Conservation (phyloP, 2,329 filamentous ascomycete species). For the Tolypocladium paradoxum region DNA sequence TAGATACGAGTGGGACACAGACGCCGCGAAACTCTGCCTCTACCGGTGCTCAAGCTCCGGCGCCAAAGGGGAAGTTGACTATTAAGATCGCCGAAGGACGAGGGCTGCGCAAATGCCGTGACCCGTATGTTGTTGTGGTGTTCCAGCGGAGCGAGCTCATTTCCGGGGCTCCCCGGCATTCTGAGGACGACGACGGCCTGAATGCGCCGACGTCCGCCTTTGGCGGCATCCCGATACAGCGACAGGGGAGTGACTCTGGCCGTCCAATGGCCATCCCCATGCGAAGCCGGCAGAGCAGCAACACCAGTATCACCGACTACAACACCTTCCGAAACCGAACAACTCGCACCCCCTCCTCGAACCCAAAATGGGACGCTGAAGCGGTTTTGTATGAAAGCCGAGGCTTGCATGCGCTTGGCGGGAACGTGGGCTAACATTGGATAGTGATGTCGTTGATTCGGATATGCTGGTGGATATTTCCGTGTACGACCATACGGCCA, state of each 20-base stretch:
- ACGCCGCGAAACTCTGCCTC: slow-evolving; percentile 33
- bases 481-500: slow-evolving; percentile 73
- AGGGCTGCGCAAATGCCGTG: slow-evolving; percentile 68
- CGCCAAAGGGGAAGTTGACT: slow-evolving; percentile 75
- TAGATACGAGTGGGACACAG: slow-evolving; percentile 39
- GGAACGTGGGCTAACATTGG: slow-evolving; percentile 5
- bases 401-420: neutral
- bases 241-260: slow-evolving; percentile 71
- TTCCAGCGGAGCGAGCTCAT: slow-evolving; percentile 97
- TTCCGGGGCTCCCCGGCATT: slow-evolving; percentile 65
- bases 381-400: slow-evolving; percentile 70
- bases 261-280: slow-evolving; percentile 91
- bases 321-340: slow-evolving; percentile 49
- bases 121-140: slow-evolving; percentile 92
- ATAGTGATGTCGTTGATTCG: slow-evolving; percentile 83
- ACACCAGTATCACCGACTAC: slow-evolving; percentile 69
- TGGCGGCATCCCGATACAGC: slow-evolving; percentile 50
- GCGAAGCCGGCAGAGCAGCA: slow-evolving; percentile 92
- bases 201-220: slow-evolving; percentile 34
- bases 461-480: slow-evolving; percentile 87
- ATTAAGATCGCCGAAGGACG: slow-evolving; percentile 83
- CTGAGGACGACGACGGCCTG: slow-evolving; percentile 48
- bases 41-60: slow-evolving; percentile 51
- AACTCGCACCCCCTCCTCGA: slow-evolving; percentile 50
- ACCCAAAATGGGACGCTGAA: slow-evolving; percentile 92